A percentile compares a stretch with the other conserved stretches of the same genome.
Conservation (phyloP, 2,329 filamentous ascomycete genomes). For the Coniella lustricola region DNA sequence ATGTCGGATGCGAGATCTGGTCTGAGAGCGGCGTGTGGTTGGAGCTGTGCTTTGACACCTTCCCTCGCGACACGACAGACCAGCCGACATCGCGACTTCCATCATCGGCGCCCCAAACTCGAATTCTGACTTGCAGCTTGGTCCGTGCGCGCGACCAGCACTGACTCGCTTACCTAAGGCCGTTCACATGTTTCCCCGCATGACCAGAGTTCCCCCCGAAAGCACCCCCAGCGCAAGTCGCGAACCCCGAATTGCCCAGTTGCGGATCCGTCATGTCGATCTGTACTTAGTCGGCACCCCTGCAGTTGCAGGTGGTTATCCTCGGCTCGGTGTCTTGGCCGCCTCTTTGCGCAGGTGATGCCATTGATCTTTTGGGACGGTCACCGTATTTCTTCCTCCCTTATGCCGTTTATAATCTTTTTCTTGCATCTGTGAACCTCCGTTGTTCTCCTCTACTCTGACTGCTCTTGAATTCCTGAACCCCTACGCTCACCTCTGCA, state of each 20-base stretch:
- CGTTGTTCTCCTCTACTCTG: background rate
- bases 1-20: constrained; percentile 20
- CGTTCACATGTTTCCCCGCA: constrained; percentile 13
- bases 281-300: background rate
- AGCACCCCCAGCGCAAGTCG: too few relatives aligned
- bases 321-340: constrained; percentile 20
- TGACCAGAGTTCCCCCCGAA: too few relatives aligned
- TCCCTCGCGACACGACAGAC: background rate
- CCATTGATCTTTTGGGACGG: constrained; percentile 8
- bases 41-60: background rate
- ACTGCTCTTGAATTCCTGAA: background rate
- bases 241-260: constrained; percentile 11
- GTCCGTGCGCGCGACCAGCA: constrained; percentile 3
- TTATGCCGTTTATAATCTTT: background rate
- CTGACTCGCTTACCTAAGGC: background rate
- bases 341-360: constrained; percentile 1
- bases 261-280: constrained; percentile 7
- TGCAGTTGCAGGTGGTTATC: constrained; percentile 20
- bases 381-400: background rate
- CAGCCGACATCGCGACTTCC: background rate
- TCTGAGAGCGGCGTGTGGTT: background rate
- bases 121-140: constrained; percentile 10
- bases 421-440: background rate
- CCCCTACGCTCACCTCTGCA: background rate
- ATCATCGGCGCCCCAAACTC: background rate